These are phyloP conservation scores for Cytospora mali DNA, from an alignment of 2,329 filamentous ascomycete genomes.

Conservation along the genomic window DNA sequence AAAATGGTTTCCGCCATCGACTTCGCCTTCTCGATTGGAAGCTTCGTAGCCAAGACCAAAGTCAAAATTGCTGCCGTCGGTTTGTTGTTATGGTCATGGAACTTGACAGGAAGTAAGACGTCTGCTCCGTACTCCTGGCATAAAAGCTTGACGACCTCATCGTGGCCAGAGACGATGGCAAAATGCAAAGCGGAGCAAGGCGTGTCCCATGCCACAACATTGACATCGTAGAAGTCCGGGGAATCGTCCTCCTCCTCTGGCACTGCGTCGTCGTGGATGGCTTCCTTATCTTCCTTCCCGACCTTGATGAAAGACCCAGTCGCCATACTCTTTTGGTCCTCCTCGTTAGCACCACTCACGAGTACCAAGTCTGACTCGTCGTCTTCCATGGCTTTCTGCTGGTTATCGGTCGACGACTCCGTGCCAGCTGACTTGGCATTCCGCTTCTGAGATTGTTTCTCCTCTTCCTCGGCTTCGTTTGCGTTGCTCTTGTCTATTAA, in stretches of 20 bases:
- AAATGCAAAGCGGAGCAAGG: conserved; percentile 75
- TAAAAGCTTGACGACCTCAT: conserved; percentile 68
- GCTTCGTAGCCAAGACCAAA: conserved; percentile 66
- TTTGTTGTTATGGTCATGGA: conserved; percentile 51
- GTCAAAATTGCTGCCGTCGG: conserved; percentile 67
- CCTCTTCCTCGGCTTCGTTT: conserved; percentile 70
- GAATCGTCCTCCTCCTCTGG: conserved; percentile 64
- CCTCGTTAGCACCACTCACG: conserved; percentile 51
- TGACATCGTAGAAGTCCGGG: conserved; percentile 78
- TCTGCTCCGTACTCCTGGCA: conserved; percentile 76
- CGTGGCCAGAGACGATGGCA: conserved; percentile 74
- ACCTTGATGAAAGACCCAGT: conserved; percentile 79
- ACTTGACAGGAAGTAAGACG: conserved; percentile 73
- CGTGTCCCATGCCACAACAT: conserved; percentile 79
- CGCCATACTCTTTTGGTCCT: conserved; percentile 54
- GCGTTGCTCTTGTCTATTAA: conserved; percentile 73
- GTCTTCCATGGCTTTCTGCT: conserved; percentile 39
- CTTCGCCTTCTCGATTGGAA: conserved; percentile 64
- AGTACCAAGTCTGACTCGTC: conserved; percentile 49
- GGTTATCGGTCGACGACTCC: conserved; percentile 31
- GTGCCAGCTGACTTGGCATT: conserved; percentile 35
- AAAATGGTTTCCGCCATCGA: conserved; percentile 68
- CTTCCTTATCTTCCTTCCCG: conserved; percentile 42
- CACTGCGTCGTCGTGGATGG: conserved; percentile 43
- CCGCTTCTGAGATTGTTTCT: conserved; percentile 55